Conservation (phyloP, 306 rosid genomes). For the Vicia villosa region DNA sequence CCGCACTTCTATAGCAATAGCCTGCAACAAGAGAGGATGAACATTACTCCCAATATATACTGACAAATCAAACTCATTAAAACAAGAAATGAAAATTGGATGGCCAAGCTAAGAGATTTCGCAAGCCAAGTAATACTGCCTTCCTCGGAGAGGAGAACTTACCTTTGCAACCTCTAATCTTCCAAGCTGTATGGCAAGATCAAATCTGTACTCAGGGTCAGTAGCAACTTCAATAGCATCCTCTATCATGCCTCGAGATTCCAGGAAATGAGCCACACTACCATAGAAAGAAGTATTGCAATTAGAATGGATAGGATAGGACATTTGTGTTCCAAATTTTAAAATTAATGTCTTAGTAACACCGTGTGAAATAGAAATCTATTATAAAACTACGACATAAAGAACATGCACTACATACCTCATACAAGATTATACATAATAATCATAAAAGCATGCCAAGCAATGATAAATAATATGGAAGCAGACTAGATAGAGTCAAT, state of each 20-base stretch:
- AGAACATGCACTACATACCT: conserved; percentile 18
- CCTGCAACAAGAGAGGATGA: conserved; percentile 47
- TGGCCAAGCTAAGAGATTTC: conserved; percentile 18
- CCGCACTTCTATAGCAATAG: conserved; percentile 83
- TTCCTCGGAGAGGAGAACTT: conserved; percentile 30
- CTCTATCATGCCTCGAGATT: conserved; percentile 98
- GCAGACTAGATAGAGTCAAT: background rate
- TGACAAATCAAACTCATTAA: conserved; percentile 14
- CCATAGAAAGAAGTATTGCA: conserved; percentile 32
- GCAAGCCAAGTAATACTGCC: conserved; percentile 20
- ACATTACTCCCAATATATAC: conserved; percentile 25
- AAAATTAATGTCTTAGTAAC: conserved; percentile 14
- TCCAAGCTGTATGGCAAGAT: conserved; percentile 94
- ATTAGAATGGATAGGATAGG: conserved; percentile 31
- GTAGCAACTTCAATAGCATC: conserved; percentile 98
- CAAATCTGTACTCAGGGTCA: conserved; percentile 95
- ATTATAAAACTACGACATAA: conserved; percentile 11
- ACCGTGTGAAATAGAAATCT: conserved; percentile 20
- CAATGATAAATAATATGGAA: conserved; percentile 13
- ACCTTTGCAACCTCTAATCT: conserved; percentile 95
- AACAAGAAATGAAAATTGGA: conserved; percentile 16
- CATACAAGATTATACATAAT: background rate
- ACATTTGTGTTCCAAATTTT: conserved; percentile 16
- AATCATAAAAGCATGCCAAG: conserved; percentile 21
- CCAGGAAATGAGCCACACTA: conserved; percentile 98